phyloP scores from a whole-genome alignment of 2,329 filamentous ascomycete genomes.

The Trichophyton equinum region DNA sequence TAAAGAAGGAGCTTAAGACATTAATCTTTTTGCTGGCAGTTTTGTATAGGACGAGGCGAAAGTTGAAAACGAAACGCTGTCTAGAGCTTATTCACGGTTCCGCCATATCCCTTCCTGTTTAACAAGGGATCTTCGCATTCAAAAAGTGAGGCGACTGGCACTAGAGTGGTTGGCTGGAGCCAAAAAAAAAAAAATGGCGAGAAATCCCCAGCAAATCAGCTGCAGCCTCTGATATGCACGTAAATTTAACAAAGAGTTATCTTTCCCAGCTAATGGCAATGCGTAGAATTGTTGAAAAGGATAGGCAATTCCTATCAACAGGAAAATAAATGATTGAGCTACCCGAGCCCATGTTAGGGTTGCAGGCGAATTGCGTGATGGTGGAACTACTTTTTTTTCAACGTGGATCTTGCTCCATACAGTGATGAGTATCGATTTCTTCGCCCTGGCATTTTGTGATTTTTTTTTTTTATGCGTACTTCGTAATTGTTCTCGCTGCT shows the following conservation, averaged over 20 bases:
- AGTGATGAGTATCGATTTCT: not conserved
- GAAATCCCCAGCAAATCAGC: slow-evolving; percentile 4
- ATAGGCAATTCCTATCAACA: not conserved
- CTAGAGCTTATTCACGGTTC: slow-evolving; percentile 4
- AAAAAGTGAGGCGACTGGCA: slow-evolving; percentile 4
- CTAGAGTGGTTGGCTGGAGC: slow-evolving; percentile 2
- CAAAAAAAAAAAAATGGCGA: not conserved
- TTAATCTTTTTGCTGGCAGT: not conserved
- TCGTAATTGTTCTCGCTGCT: not conserved
- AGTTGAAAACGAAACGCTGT: not conserved
- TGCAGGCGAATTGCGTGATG: slow-evolving; percentile 3
- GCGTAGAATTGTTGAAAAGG: not conserved
- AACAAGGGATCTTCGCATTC: slow-evolving; percentile 6
- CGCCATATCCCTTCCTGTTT: slow-evolving; percentile 2
- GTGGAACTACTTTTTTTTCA: not conserved
- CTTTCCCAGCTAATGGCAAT: not conserved
- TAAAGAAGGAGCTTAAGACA: not conserved
- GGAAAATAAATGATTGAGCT: not conserved
- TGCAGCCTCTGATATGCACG: not conserved
- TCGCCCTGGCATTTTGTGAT: not conserved
- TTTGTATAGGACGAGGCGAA: not conserved
- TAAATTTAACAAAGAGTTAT: slow-evolving; percentile 1
- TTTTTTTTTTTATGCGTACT: not conserved
- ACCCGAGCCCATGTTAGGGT: not conserved
- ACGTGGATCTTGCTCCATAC: not conserved